phyloP scores from a whole-genome alignment of 768 basidiomycete genomes.

The Leucocoprinus sp. region DNA sequence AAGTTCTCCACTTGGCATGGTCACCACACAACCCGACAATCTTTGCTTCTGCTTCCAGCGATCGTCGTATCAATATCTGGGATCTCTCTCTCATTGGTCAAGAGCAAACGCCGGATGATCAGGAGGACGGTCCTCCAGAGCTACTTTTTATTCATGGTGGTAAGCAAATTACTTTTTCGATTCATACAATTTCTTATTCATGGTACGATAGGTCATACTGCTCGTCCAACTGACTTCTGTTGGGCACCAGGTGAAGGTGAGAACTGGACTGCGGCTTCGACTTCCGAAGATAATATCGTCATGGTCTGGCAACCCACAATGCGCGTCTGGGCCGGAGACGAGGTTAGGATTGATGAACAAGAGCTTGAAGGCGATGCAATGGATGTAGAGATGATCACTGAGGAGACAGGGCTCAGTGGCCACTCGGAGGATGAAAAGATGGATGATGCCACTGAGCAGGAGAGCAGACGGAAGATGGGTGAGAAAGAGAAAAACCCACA shows the following conservation, averaged over 20 bases:
- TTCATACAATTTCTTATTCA: conserved; percentile 8
- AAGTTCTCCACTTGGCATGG: conserved; percentile 92
- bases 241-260: conserved; percentile 86
- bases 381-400: conserved; percentile 50
- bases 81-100: conserved; percentile 85
- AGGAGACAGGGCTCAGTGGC: conserved; percentile 17
- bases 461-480: background rate
- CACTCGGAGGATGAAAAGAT: conserved; percentile 16
- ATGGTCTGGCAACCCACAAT: conserved; percentile 98
- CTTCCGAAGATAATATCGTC: conserved; percentile 95
- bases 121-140: conserved; percentile 97
- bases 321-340: conserved; percentile 89
- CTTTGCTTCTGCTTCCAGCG: conserved; percentile 92
- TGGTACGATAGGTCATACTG: conserved; percentile 62
- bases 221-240: conserved; percentile 87
- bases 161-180: conserved; percentile 20
- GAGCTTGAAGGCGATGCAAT: conserved; percentile 78
- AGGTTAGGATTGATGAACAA: conserved; percentile 74
- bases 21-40: conserved; percentile 88
- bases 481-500: conserved; percentile 17
- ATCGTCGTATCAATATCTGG: conserved; percentile 93
- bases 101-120: conserved; percentile 96
- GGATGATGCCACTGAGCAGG: conserved; percentile 1
- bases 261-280: conserved; percentile 77
- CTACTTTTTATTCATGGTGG: conserved; percentile 94